Evolutionary conservation across 495 filamentous ascomycete genomes (phyloP).

Genomic region (Hypoxylon perforatum): DNA sequence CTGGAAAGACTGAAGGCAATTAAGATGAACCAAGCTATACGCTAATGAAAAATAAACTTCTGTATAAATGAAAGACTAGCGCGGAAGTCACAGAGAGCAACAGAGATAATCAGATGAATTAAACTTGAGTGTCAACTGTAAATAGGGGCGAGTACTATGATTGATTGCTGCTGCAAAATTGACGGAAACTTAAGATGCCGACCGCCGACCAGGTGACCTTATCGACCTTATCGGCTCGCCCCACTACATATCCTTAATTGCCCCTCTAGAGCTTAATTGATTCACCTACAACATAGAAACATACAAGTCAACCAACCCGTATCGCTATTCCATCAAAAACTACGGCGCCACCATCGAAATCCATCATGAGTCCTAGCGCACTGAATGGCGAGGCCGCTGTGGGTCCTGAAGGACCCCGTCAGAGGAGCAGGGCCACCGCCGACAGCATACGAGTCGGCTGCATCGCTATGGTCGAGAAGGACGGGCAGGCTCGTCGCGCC

Average conservation of each 20-base stretch:
- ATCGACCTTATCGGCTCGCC: not conserved
- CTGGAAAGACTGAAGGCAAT: not conserved
- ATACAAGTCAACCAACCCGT: slow-evolving; percentile 9
- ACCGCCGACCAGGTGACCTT: slow-evolving; percentile 19
- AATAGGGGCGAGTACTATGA: not conserved
- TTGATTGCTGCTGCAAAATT: not conserved
- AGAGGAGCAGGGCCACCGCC: slow-evolving; percentile 82
- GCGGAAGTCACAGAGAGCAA: no score
- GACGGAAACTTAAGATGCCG: slow-evolving; percentile 11
- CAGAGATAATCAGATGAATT: no score
- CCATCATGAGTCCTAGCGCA: slow-evolving; percentile 56
- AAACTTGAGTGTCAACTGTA: not conserved
- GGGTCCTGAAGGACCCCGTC: slow-evolving; percentile 61
- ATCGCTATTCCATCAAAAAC: slow-evolving; percentile 38
- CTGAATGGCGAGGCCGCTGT: slow-evolving; percentile 56
- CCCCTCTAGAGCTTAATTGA: slow-evolving; percentile 36
- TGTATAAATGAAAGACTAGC: not conserved
- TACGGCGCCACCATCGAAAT: slow-evolving; percentile 25
- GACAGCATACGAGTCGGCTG: slow-evolving; percentile 72
- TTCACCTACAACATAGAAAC: slow-evolving; percentile 3
- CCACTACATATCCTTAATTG: slow-evolving; percentile 16
- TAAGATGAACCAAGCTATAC: not conserved
- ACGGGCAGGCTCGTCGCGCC: slow-evolving; percentile 87
- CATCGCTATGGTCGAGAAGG: slow-evolving; percentile 64
- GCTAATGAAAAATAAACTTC: not conserved